Percentiles rank a stretch among this genome's conserved stretches.
phyloP scores from a whole-genome alignment of 2,329 filamentous ascomycete genomes.

The Monilinia polystroma region DNA sequence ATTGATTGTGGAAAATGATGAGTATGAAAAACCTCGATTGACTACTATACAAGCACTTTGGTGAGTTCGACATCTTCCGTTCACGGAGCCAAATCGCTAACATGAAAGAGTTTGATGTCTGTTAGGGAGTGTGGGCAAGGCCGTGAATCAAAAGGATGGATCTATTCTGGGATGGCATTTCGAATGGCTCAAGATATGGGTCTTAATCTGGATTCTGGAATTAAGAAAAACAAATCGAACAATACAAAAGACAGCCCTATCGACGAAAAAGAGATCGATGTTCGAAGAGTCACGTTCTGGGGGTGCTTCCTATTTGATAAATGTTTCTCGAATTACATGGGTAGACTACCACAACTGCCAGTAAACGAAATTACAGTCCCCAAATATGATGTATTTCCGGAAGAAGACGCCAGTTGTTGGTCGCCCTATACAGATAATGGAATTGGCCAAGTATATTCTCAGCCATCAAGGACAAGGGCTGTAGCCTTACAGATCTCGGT shows the following conservation, averaged over 20 bases:
- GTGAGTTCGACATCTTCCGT: neutral
- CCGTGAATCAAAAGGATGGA: conserved; percentile 83
- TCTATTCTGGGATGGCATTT: conserved; percentile 97
- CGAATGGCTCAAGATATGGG: conserved; percentile 95
- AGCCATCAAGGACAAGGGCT: conserved; percentile 80
- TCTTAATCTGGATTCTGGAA: conserved; percentile 77
- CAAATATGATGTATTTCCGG: conserved; percentile 86
- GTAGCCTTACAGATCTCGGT: conserved; percentile 77
- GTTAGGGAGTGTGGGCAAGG: conserved; percentile 91
- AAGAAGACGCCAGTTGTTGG: conserved; percentile 84
- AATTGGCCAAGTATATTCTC: conserved; percentile 67
- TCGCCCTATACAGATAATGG: conserved; percentile 85
- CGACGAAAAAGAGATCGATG: conserved; percentile 83
- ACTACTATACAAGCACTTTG: conserved; percentile 92
- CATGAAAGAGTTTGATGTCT: conserved; percentile 61
- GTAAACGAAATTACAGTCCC: conserved; percentile 77
- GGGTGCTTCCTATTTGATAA: conserved; percentile 98
- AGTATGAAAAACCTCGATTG: conserved; percentile 84
- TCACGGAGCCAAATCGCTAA: conserved; percentile 44
- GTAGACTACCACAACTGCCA: conserved; percentile 82
- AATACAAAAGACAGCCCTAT: conserved; percentile 44
- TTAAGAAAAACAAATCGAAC: conserved; percentile 55
- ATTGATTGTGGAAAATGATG: conserved; percentile 84
- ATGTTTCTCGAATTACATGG: conserved; percentile 97
- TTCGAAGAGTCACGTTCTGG: conserved; percentile 91